Conservation (phyloP, 805 yeast genomes). For the Pichia kluyveri region DNA sequence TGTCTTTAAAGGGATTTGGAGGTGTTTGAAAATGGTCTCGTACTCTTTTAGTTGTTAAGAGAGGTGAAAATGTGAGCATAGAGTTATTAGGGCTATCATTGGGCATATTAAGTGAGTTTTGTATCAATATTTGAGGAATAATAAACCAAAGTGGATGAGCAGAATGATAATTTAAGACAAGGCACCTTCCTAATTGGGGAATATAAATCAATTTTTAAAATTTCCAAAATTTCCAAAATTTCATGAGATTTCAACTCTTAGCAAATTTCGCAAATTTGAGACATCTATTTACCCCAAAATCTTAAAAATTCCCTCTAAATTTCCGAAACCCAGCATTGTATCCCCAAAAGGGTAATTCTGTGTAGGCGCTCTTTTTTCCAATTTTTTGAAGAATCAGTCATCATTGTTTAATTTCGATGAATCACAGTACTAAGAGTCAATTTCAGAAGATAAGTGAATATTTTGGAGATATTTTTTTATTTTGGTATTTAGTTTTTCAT, state of each 20-base stretch:
- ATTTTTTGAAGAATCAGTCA: too few species aligned
- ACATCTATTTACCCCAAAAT: too few species aligned
- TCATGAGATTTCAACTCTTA: too few species aligned
- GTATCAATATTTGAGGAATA: too few species aligned
- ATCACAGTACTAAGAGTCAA: neutral
- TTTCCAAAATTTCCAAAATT: too few species aligned
- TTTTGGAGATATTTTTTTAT: too few species aligned
- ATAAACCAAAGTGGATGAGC: too few species aligned
- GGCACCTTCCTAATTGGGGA: neutral
- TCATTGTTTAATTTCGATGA: neutral
- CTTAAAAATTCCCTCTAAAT: too few species aligned
- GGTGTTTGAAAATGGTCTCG: slow-evolving; percentile 29
- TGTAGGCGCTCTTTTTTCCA: too few species aligned
- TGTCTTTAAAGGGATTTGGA: slow-evolving; percentile 15
- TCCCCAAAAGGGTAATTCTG: too few species aligned
- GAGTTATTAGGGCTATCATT: slow-evolving; percentile 36
- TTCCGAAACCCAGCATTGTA: too few species aligned
- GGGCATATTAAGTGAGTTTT: slow-evolving; percentile 11
- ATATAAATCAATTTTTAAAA: neutral
- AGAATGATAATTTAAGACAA: neutral
- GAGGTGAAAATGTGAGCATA: slow-evolving; percentile 65
- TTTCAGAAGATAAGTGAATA: neutral
- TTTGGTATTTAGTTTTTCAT: neutral
- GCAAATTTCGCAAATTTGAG: too few species aligned
- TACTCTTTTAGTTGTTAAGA: slow-evolving; percentile 31